These are phyloP conservation scores for Trifolium fragiferum DNA, from an alignment of 306 rosid genomes.

Conservation along the genomic window DNA sequence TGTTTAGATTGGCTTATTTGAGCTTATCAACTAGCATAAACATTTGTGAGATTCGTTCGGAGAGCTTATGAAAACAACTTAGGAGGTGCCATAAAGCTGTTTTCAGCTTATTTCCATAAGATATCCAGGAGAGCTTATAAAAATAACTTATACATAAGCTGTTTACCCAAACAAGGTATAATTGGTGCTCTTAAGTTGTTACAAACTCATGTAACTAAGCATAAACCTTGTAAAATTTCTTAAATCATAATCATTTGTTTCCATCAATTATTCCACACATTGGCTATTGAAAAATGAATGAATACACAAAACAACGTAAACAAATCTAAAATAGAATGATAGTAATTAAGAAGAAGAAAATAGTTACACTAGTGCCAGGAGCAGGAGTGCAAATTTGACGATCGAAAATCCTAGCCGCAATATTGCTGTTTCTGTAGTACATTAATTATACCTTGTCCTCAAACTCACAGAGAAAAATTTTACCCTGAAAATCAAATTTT, in stretches of 20 bases:
- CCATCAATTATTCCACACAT: slow-evolving; percentile 4
- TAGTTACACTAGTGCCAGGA: slow-evolving; percentile 85
- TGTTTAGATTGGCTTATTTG: not conserved
- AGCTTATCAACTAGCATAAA: not conserved
- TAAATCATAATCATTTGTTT: not conserved
- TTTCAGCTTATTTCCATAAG: not conserved
- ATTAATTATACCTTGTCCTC: slow-evolving; percentile 59
- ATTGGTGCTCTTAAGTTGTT: slow-evolving; percentile 17
- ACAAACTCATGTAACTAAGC: slow-evolving; percentile 18
- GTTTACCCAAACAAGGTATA: not conserved
- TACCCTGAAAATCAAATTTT: slow-evolving; percentile 29
- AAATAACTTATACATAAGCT: not conserved
- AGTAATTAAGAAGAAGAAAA: slow-evolving; percentile 40
- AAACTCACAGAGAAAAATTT: slow-evolving; percentile 32
- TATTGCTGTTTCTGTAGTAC: slow-evolving; percentile 79
- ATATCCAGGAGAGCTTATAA: not conserved
- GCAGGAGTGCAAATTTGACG: slow-evolving; percentile 87
- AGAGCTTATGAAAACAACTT: not conserved
- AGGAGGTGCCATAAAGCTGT: not conserved
- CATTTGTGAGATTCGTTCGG: not conserved
- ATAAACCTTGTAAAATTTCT: slow-evolving; percentile 10
- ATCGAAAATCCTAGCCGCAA: slow-evolving; percentile 79
- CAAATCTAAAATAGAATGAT: not conserved
- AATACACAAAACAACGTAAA: not conserved
- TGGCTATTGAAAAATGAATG: not conserved